Base-by-base conservation (phyloP, 2,329 filamentous ascomycete species). In the Colletotrichum godetiae region DNA sequence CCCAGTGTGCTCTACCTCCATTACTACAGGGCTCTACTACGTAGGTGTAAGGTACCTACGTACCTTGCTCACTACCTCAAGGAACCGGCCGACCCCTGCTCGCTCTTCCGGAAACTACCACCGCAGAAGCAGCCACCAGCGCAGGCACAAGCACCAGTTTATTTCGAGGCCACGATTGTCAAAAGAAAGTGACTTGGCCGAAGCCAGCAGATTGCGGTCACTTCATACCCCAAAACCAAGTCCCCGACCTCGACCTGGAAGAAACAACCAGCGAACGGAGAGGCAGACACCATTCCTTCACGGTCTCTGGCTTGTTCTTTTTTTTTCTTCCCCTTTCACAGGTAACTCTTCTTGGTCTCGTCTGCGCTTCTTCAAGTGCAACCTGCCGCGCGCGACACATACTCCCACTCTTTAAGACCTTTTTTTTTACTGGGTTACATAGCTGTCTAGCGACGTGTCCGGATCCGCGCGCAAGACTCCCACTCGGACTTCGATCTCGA, bases 141-240 rank as follows among this genome's bases (percentile, higher is more conserved):
- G 42, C 42, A 49, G 42, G 42, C 42, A 49, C 42, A 49, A 71
- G 61, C 52, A 13, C 61, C 49, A 55, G 52, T 73, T 75, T 72
- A 77, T 80, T 80, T 81, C 76, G 79, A 82, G 81, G 81, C 81
- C 81, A 82, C 81, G 80, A 81, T 82, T 81, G 73, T 75, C 73
- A 72, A 74, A 74, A 74, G 72, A 60, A 72, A 71, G 67, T 61
- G 67, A 64, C 70, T 42, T 49, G 52, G 62, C 31, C 29, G 12
- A 49, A 55, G 52, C 37, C 29, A 65, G 63, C 64, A 59, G 55
- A n/a, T 49, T 53, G 52, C 67, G 49, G 62, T 27, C 62, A 65
- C 62, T 56, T 56, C 62, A 65, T 33, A 22, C 49, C 53, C 52
- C 29, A 24, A 35, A 27, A 27, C 49, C 42, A 56, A 56, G 52